phyloP scores from a whole-genome alignment of 73 alveolate genomes.

The Diophrys sp. region DNA sequence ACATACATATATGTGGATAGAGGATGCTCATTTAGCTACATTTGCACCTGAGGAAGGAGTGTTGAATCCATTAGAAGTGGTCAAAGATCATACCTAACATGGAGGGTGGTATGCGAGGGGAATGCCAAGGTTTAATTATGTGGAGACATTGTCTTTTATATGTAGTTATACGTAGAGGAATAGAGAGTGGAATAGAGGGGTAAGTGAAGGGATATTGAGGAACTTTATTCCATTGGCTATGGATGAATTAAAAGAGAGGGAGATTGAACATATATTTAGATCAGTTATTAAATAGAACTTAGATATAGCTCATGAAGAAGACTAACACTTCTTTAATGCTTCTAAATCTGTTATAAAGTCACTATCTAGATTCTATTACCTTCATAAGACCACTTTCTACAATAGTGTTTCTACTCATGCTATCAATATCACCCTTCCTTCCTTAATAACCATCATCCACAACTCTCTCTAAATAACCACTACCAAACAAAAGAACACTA shows the following conservation, averaged over 20 bases:
- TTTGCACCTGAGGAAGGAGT: not conserved
- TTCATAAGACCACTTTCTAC: not conserved
- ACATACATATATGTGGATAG: not conserved
- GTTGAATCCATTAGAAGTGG: not conserved
- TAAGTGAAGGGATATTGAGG: not conserved
- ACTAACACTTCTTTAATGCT: not conserved
- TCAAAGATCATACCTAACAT: not conserved
- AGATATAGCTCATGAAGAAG: conserved; percentile 1
- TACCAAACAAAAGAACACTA: too few relatives aligned
- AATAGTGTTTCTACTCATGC: not conserved
- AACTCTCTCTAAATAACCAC: not conserved
- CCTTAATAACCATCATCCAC: too few relatives aligned
- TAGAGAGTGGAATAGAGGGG: not conserved
- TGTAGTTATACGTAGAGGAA: not conserved
- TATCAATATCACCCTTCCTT: too few relatives aligned
- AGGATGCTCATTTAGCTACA: not conserved
- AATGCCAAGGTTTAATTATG: not conserved
- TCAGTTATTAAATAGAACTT: not conserved
- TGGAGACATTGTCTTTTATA: not conserved
- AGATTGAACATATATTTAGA: not conserved
- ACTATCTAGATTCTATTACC: not conserved
- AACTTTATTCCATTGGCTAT: not conserved
- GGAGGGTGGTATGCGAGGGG: not conserved
- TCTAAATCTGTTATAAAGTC: not conserved
- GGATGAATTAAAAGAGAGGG: not conserved